These are phyloP conservation scores for Turnera subulata DNA, from an alignment of 345 rosid genomes.

Conservation along the genomic window DNA sequence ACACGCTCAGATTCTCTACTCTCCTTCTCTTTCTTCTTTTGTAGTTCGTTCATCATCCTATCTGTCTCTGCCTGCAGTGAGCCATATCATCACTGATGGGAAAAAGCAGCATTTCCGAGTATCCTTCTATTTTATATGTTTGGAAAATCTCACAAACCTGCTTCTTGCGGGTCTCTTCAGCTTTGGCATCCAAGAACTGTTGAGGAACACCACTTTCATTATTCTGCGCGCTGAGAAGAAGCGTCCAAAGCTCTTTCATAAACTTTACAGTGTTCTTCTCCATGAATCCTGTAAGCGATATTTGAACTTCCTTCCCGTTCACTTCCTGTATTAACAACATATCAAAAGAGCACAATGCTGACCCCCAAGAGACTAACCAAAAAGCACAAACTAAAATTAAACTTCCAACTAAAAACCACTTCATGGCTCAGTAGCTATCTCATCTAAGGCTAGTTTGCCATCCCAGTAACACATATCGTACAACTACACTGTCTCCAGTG, in stretches of 20 bases:
- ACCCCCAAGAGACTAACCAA: background rate
- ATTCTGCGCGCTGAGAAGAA: slow-evolving; percentile 84
- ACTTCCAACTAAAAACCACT: no score
- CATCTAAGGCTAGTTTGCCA: no score
- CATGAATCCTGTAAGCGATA: slow-evolving; percentile 92
- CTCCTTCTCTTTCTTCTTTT: slow-evolving; percentile 65
- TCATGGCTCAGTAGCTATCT: no score
- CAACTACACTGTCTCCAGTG: no score
- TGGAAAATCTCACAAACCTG: slow-evolving; percentile 39
- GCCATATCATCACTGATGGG: slow-evolving; percentile 8
- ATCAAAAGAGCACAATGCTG: background rate
- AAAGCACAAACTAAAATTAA: no score
- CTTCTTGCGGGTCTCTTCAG: slow-evolving; percentile 70
- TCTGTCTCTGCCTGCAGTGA: slow-evolving; percentile 65
- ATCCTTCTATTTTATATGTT: slow-evolving; percentile 9
- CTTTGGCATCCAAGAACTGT: slow-evolving; percentile 79
- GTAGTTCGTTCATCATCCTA: slow-evolving; percentile 50
- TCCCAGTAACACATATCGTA: no score
- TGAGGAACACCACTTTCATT: slow-evolving; percentile 92
- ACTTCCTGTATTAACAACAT: slow-evolving; percentile 46
- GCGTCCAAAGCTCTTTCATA: slow-evolving; percentile 98
- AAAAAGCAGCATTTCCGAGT: background rate
- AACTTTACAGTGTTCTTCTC: slow-evolving; percentile 93
- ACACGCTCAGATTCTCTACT: slow-evolving; percentile 49
- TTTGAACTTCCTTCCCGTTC: slow-evolving; percentile 90